phyloP scores from a whole-genome alignment of 352 stramenopile genomes.

The Phytophthora hibernalis region DNA sequence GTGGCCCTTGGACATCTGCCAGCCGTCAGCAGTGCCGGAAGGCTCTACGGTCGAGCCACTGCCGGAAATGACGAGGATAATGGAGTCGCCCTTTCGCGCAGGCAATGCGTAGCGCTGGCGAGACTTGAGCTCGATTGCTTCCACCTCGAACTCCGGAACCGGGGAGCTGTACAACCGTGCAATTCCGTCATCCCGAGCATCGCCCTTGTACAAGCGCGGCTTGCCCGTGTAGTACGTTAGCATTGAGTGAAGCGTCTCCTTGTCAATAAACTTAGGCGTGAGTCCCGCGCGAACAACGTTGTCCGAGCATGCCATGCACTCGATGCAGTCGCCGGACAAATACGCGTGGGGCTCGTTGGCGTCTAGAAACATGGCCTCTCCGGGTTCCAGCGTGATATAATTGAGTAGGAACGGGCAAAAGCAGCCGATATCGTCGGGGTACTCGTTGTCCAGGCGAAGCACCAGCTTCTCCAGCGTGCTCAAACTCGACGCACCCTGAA shows the following conservation, averaged over 20 bases:
- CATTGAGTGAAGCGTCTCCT: constrained; percentile 97
- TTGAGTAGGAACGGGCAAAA: constrained; percentile 99
- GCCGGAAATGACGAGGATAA: constrained; percentile 61
- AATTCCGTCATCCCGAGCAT: constrained; percentile 43
- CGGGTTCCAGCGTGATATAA: constrained; percentile 95
- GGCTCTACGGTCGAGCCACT: constrained; percentile 36
- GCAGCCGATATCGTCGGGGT: constrained; percentile 96
- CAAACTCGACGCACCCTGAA: constrained; percentile 50
- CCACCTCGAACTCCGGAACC: constrained; percentile 93
- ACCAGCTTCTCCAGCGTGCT: constrained; percentile 82
- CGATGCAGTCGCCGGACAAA: constrained; percentile 95
- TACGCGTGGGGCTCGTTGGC: constrained; percentile 99
- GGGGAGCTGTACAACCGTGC: constrained; percentile 90
- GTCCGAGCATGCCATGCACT: constrained; percentile 99
- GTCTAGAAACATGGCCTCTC: constrained; percentile 97
- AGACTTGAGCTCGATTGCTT: constrained; percentile 56
- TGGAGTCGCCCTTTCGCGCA: constrained; percentile 51
- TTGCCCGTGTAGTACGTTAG: constrained; percentile 93
- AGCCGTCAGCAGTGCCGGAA: constrained; percentile 26
- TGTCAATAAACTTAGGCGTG: constrained; percentile 99
- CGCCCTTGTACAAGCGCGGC: constrained; percentile 37
- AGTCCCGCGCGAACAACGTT: constrained; percentile 99
- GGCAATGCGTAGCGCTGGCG: constrained; percentile 45
- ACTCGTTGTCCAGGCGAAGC: constrained; percentile 94
- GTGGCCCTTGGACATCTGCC: constrained; percentile 44